Evolutionary conservation across 495 filamentous ascomycete genomes (phyloP).

Genomic region (Bombardia bombarda): DNA sequence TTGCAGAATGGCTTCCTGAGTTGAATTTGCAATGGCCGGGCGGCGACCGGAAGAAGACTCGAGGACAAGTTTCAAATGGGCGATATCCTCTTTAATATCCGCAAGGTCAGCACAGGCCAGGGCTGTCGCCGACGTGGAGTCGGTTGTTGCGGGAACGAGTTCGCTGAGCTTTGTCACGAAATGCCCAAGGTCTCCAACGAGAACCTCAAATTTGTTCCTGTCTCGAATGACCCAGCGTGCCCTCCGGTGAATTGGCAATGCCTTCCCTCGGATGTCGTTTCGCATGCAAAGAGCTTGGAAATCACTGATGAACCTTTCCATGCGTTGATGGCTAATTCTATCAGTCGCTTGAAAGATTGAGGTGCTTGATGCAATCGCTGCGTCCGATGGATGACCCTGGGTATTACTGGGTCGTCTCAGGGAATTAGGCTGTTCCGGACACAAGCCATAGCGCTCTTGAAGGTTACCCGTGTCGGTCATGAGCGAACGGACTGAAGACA

Average conservation of each 20-base stretch:
- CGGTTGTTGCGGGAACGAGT: constrained; percentile 9
- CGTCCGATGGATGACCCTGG: too few relatives aligned
- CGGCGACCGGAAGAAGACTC: too few relatives aligned
- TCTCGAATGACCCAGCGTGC: constrained; percentile 15
- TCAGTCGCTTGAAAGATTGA: background rate
- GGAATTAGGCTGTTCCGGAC: too few relatives aligned
- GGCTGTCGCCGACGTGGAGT: background rate
- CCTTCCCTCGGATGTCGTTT: background rate
- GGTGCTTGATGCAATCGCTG: background rate
- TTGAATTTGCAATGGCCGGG: too few relatives aligned
- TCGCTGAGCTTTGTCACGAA: constrained; percentile 17
- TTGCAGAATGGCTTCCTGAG: background rate
- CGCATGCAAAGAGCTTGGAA: background rate
- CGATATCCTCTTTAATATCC: background rate
- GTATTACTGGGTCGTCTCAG: too few relatives aligned
- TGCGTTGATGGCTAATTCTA: background rate
- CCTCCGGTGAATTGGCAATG: background rate
- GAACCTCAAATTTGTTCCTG: constrained; percentile 17
- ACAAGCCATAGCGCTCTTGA: background rate
- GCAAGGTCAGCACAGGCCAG: background rate
- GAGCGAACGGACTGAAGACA: background rate
- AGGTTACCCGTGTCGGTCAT: background rate
- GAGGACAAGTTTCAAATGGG: too few relatives aligned
- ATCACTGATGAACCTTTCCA: background rate
- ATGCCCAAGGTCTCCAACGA: constrained; percentile 13